Conservation (phyloP, 2,329 filamentous ascomycete genomes). For the Sarocladium brachiariae region DNA sequence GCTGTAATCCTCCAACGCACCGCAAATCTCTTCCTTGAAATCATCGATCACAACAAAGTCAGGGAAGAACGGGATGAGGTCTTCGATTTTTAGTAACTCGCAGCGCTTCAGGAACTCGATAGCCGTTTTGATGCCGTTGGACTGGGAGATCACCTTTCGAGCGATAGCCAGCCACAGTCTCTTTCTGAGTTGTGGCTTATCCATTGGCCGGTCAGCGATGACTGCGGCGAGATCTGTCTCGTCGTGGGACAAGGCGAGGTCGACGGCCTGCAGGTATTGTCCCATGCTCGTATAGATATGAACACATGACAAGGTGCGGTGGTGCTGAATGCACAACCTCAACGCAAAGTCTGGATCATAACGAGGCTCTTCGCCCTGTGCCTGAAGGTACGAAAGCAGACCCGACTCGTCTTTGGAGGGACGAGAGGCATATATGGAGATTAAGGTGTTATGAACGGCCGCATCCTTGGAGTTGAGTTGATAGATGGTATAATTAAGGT, state of each 20-base stretch:
- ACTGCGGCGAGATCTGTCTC: slow-evolving; percentile 84
- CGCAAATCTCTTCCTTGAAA: slow-evolving; percentile 97
- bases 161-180: slow-evolving; percentile 94
- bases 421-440: slow-evolving; percentile 90
- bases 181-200: slow-evolving; percentile 75
- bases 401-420: slow-evolving; percentile 76
- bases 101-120: slow-evolving; percentile 91
- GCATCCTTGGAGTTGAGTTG: slow-evolving; percentile 72
- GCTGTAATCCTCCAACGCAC: slow-evolving; percentile 86
- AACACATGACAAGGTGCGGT: slow-evolving; percentile 87
- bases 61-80: slow-evolving; percentile 95
- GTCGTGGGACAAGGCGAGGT: slow-evolving; percentile 82
- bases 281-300: slow-evolving; percentile 97
- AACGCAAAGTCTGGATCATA: slow-evolving; percentile 97
- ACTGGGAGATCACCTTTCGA: slow-evolving; percentile 83
- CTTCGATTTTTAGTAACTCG: slow-evolving; percentile 88
- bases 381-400: slow-evolving; percentile 81
- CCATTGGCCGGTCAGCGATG: slow-evolving; percentile 79
- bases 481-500: slow-evolving; percentile 90
- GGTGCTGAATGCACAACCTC: slow-evolving; percentile 88
- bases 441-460: slow-evolving; percentile 92
- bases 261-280: slow-evolving; percentile 87
- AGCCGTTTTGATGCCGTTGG: slow-evolving; percentile 81
- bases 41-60: slow-evolving; percentile 99
- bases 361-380: slow-evolving; percentile 76